phyloP scores from a whole-genome alignment of 352 stramenopile species.

The Globisporangium middletonii region DNA sequence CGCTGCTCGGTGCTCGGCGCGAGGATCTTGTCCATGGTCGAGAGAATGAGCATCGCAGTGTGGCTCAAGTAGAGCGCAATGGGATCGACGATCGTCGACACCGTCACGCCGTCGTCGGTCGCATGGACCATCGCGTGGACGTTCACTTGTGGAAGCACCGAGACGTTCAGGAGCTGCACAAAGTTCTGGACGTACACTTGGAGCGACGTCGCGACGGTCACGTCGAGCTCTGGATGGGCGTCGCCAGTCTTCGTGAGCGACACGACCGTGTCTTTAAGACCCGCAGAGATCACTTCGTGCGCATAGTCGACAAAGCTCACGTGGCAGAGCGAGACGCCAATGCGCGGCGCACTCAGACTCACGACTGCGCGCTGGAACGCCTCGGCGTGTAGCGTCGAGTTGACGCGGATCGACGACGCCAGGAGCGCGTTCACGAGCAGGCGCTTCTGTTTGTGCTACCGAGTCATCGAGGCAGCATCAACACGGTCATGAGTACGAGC shows the following conservation, averaged over 20 bases:
- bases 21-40: slow-evolving; percentile 46
- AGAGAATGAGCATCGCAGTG: slow-evolving; percentile 60
- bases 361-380: slow-evolving; percentile 34
- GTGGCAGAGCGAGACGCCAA: slow-evolving; percentile 33
- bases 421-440: slow-evolving; percentile 64
- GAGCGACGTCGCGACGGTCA: slow-evolving; percentile 34
- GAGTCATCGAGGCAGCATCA: background rate
- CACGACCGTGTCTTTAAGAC: slow-evolving; percentile 38
- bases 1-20: background rate
- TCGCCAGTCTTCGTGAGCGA: slow-evolving; percentile 21
- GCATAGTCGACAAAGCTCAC: slow-evolving; percentile 31
- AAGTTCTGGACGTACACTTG: slow-evolving; percentile 72
- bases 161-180: slow-evolving; percentile 59
- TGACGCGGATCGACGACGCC: slow-evolving; percentile 58
- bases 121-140: slow-evolving; percentile 37
- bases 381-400: slow-evolving; percentile 32
- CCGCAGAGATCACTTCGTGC: slow-evolving; percentile 54
- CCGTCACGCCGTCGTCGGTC: slow-evolving; percentile 20
- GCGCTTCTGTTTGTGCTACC: slow-evolving; percentile 54
- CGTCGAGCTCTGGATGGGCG: slow-evolving; percentile 16
- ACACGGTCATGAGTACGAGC: background rate
- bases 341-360: slow-evolving; percentile 28
- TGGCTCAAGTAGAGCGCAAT: slow-evolving; percentile 60
- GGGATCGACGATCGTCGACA: slow-evolving; percentile 49
- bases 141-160: slow-evolving; percentile 46